A percentile compares a stretch with the other conserved stretches of the same genome.
These are phyloP conservation scores for Serendipita indica DNA, from an alignment of 768 basidiomycete species.

Conservation along the genomic window DNA sequence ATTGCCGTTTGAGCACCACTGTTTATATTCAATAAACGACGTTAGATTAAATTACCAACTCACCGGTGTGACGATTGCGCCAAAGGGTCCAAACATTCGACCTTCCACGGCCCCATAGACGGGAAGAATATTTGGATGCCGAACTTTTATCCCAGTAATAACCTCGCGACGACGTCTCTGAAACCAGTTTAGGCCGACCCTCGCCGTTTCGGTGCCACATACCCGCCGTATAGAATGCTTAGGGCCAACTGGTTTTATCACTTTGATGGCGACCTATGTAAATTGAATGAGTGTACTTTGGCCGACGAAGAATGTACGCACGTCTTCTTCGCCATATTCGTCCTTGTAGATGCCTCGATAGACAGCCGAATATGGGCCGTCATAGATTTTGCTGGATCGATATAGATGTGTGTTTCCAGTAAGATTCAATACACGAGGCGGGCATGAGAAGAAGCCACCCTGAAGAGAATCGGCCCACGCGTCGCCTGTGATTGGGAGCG, in stretches of 20 bases:
- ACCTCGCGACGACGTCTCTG: not conserved
- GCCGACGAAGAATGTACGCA: no score
- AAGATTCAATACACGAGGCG: no score
- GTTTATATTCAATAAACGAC: not conserved
- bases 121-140: not conserved
- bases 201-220: not conserved
- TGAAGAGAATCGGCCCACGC: no score
- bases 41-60: not conserved
- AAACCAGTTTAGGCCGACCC: not conserved
- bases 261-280: not conserved
- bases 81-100: not conserved
- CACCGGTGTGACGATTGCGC: not conserved
- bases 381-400: no score
- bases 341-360: no score
- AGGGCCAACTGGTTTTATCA: not conserved
- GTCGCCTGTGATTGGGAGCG: no score
- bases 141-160: not conserved
- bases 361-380: no score
- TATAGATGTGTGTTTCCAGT: no score
- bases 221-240: not conserved
- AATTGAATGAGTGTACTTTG: no score
- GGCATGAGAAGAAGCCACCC: no score
- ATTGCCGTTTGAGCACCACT: not conserved
- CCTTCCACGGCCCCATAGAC: not conserved
- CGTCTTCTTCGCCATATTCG: no score